phyloP scores from a whole-genome alignment of 2,329 filamentous ascomycete species.

The Sphaceloma murrayae region DNA sequence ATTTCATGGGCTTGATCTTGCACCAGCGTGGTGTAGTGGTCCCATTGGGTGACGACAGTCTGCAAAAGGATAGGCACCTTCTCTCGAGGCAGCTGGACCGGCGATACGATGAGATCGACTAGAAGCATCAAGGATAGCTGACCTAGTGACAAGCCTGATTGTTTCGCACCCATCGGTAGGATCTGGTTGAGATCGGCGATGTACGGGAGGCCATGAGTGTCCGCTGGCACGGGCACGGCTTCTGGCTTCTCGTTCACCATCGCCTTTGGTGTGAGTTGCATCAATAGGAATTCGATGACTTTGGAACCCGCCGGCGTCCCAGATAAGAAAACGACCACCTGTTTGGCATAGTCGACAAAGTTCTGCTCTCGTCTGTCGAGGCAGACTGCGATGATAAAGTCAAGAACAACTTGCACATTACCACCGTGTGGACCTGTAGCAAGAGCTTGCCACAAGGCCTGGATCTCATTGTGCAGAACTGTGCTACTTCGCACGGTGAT shows the following conservation, averaged over 20 bases:
- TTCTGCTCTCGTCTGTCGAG: conserved; percentile 92
- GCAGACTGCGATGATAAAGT: conserved; percentile 93
- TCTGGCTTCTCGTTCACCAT: conserved; percentile 88
- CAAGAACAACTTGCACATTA: conserved; percentile 86
- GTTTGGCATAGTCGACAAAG: conserved; percentile 95
- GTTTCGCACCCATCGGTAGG: conserved; percentile 76
- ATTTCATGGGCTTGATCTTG: conserved; percentile 96
- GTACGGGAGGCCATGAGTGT: conserved; percentile 70
- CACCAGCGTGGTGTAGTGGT: conserved; percentile 89
- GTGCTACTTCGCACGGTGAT: conserved; percentile 89
- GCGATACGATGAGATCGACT: conserved; percentile 92
- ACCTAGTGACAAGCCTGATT: conserved; percentile 77
- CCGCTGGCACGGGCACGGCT: conserved; percentile 58
- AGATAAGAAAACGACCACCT: conserved; percentile 92
- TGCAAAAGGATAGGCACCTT: conserved; percentile 80
- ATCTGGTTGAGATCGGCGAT: conserved; percentile 74
- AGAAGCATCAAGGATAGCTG: conserved; percentile 88
- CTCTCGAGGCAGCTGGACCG: conserved; percentile 67
- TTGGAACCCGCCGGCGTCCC: conserved; percentile 77
- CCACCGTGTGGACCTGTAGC: conserved; percentile 86
- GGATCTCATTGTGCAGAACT: conserved; percentile 87
- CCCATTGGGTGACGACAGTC: conserved; percentile 89
- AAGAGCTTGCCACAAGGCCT: conserved; percentile 92
- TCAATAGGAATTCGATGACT: conserved; percentile 84
- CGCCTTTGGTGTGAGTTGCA: conserved; percentile 88